Evolutionary conservation across 208 protist species (phyloP).

Genomic region (Acanthamoeba healyi): DNA sequence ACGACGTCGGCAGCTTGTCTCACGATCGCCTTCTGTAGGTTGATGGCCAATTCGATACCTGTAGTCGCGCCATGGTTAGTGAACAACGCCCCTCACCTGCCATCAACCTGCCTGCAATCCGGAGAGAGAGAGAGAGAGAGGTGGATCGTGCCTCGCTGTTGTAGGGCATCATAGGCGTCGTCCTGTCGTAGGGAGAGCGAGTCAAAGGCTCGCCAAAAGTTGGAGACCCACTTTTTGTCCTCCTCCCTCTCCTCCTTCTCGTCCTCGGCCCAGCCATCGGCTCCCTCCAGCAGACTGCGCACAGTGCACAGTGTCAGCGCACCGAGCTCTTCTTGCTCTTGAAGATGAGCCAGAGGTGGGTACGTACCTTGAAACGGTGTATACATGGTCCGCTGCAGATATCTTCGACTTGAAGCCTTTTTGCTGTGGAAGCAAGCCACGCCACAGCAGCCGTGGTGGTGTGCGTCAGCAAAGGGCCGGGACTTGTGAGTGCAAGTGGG

Average conservation of each 20-base stretch:
- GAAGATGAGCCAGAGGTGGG: not conserved
- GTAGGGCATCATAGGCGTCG: constrained; percentile 25
- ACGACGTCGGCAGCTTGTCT: constrained; percentile 69
- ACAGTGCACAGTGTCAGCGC: no score
- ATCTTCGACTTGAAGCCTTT: constrained; percentile 73
- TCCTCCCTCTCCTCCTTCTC: constrained; percentile 32
- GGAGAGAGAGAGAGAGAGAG: no score
- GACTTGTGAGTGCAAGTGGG: no score
- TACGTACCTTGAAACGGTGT: constrained; percentile 62
- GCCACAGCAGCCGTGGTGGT: no score
- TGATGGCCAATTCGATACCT: constrained; percentile 67
- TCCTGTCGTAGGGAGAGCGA: constrained; percentile 61
- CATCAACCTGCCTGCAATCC: not conserved
- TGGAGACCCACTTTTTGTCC: constrained; percentile 46
- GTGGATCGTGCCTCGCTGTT: constrained; percentile 71
- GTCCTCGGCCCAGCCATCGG: constrained; percentile 40
- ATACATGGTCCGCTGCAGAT: constrained; percentile 78
- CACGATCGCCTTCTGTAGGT: constrained; percentile 75
- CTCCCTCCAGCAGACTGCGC: constrained; percentile 28
- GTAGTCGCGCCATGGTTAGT: not conserved
- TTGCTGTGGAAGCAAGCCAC: constrained; percentile 59
- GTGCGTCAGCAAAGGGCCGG: no score
- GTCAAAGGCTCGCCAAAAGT: constrained; percentile 76
- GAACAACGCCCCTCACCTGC: not conserved
- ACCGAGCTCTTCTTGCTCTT: not conserved